Conservation (phyloP, 108 stramenopile genomes). For the Cylindrotheca closterium region DNA sequence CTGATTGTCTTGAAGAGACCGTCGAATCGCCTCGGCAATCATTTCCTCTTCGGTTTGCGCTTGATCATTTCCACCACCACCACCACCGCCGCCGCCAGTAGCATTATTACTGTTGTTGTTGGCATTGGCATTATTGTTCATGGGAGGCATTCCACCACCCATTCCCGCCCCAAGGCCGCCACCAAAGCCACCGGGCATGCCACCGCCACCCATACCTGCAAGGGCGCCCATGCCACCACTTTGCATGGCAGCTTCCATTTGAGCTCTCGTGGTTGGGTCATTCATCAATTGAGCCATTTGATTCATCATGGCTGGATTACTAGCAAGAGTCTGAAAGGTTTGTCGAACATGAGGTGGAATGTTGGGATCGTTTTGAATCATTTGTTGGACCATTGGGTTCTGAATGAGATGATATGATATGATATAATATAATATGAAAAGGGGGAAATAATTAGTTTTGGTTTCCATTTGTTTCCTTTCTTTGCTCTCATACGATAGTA, state of each 20-base stretch:
- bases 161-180: neutral
- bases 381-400: slow-evolving; percentile 83
- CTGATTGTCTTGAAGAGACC: slow-evolving; percentile 68
- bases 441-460: neutral
- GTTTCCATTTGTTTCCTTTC: no score
- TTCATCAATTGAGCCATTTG: slow-evolving; percentile 64
- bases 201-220: slow-evolving; percentile 3
- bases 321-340: slow-evolving; percentile 42
- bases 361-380: slow-evolving; percentile 78
- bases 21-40: slow-evolving; percentile 88
- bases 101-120: slow-evolving; percentile 8
- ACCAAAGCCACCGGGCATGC: neutral
- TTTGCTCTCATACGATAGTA: no score
- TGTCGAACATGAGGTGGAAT: slow-evolving; percentile 67
- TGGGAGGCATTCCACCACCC: neutral
- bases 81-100: slow-evolving; percentile 5
- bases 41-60: slow-evolving; percentile 90
- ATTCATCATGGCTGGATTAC: slow-evolving; percentile 70
- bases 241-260: slow-evolving; percentile 52
- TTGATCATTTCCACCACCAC: slow-evolving; percentile 27
- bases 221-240: slow-evolving; percentile 17
- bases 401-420: slow-evolving; percentile 7
- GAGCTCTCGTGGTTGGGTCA: slow-evolving; percentile 46
- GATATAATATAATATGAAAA: slow-evolving; percentile 1
- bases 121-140: slow-evolving; percentile 5